phyloP scores from a whole-genome alignment of 768 basidiomycete genomes.

The Chalciporus piperatus region DNA sequence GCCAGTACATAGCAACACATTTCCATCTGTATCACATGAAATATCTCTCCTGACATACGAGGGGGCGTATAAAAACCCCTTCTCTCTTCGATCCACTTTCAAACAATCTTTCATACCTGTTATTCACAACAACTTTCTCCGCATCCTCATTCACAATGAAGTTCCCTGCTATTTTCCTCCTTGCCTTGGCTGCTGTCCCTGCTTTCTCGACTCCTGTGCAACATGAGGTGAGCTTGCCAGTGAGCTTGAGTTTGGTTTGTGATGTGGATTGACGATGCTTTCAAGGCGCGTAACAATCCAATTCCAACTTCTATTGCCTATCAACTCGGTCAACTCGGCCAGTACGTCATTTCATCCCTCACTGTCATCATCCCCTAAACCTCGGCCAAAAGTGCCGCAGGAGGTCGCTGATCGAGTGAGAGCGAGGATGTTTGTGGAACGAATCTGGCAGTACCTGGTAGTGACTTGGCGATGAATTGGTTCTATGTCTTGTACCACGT shows the following conservation, averaged over 20 bases:
- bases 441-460: too few relatives aligned
- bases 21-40: background rate
- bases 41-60: background rate
- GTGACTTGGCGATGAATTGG: too few relatives aligned
- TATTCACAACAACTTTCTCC: background rate
- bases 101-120: background rate
- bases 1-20: too few relatives aligned
- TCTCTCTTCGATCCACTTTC: background rate
- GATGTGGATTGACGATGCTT: too few relatives aligned
- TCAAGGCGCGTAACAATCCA: background rate
- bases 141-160: background rate
- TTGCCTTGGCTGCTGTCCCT: background rate
- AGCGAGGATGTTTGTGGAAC: too few relatives aligned
- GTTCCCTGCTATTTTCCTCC: background rate
- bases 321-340: background rate
- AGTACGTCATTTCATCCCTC: background rate
- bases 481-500: too few relatives aligned
- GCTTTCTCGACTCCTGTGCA: background rate
- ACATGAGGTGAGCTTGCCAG: background rate
- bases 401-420: too few relatives aligned
- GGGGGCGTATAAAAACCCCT: background rate
- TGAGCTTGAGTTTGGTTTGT: too few relatives aligned
- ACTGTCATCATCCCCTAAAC: background rate
- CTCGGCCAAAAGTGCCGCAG: too few relatives aligned
- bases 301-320: too few relatives aligned